Conservation (phyloP, 2,329 filamentous ascomycete genomes). For the Xylogone sp. region DNA sequence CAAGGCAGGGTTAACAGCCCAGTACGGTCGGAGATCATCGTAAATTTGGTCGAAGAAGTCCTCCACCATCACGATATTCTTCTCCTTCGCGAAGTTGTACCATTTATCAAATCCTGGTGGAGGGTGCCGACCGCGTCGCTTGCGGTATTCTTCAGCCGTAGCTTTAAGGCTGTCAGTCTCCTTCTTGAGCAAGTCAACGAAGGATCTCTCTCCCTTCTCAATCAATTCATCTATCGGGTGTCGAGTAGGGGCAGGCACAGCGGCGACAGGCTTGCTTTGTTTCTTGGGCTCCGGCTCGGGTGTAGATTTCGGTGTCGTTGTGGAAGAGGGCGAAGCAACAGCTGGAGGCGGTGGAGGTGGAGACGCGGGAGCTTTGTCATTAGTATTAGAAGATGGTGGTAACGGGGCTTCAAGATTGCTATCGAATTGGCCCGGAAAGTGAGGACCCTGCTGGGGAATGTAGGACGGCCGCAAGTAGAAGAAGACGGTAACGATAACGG, state of each 20-base stretch:
- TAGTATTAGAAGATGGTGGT: not conserved
- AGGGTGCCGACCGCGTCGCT: constrained; percentile 54
- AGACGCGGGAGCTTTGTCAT: too few relatives aligned
- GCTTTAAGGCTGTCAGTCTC: constrained; percentile 38
- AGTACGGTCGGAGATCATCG: constrained; percentile 46
- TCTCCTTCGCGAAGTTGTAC: constrained; percentile 49
- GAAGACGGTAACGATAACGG: constrained; percentile 9
- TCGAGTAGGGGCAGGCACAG: not conserved
- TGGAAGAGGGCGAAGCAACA: too few relatives aligned
- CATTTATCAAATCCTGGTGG: constrained; percentile 60
- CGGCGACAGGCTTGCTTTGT: not conserved
- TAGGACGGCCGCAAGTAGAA: constrained; percentile 11
- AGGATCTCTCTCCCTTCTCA: constrained; percentile 33
- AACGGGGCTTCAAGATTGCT: too few relatives aligned
- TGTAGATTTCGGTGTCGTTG: too few relatives aligned
- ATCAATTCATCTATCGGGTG: constrained; percentile 46
- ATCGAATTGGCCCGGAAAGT: constrained; percentile 1
- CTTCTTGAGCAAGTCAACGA: constrained; percentile 35
- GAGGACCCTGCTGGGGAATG: constrained; percentile 4
- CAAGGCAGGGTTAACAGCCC: constrained; percentile 39
- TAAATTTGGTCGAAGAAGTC: constrained; percentile 57
- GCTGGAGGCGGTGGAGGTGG: constrained; percentile 1
- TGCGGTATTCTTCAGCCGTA: constrained; percentile 49
- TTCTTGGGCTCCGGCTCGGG: not conserved
- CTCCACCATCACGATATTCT: constrained; percentile 52